These are phyloP conservation scores for Termitomyces sp. DNA, from an alignment of 768 basidiomycete species.

Conservation along the genomic window DNA sequence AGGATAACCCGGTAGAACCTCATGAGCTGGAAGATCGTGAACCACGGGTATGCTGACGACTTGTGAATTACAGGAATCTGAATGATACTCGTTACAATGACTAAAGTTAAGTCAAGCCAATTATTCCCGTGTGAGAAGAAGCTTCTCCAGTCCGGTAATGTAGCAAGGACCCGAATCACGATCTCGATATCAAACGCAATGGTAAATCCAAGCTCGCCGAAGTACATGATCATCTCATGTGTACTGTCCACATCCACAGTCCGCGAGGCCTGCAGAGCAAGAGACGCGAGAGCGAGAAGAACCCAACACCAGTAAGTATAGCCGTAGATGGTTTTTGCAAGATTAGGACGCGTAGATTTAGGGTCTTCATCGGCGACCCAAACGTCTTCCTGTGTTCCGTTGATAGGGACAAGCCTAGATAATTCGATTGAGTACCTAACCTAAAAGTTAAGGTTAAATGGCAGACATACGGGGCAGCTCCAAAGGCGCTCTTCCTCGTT, in stretches of 20 bases:
- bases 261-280: conserved; percentile 68
- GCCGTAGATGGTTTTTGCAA: conserved; percentile 49
- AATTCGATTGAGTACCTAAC: neutral
- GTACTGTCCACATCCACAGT: conserved; percentile 41
- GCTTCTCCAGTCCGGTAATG: conserved; percentile 76
- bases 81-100: conserved; percentile 69
- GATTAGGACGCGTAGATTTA: conserved; percentile 36
- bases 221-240: conserved; percentile 48
- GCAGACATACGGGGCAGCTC: conserved; percentile 61
- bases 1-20: conserved; percentile 92
- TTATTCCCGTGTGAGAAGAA: conserved; percentile 70
- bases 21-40: conserved; percentile 80
- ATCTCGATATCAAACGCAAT: conserved; percentile 89
- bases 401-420: conserved; percentile 26
- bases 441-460: neutral
- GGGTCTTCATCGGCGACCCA: conserved; percentile 48
- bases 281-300: conserved; percentile 62
- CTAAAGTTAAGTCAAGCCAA: conserved; percentile 71
- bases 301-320: conserved; percentile 73
- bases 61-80: conserved; percentile 75
- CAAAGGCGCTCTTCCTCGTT: conserved; percentile 90
- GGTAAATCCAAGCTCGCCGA: conserved; percentile 73
- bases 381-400: conserved; percentile 59
- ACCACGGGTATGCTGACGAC: conserved; percentile 75
- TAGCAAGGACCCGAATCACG: conserved; percentile 59